These are phyloP conservation scores for Pestalotiopsis sp. DNA, from an alignment of 2,329 filamentous ascomycete species.

Conservation along the genomic window DNA sequence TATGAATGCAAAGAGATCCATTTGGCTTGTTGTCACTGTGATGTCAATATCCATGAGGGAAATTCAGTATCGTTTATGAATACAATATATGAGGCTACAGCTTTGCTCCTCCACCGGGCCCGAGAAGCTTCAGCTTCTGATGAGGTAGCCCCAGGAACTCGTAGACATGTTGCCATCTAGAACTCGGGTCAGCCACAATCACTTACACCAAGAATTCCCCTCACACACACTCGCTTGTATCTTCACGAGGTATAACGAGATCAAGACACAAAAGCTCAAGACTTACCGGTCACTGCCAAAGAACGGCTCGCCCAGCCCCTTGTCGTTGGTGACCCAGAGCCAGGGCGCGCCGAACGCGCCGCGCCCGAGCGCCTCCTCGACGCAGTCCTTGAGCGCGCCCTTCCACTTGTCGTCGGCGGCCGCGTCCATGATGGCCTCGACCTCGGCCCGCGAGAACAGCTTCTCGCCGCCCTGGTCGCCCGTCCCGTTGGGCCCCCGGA, in stretches of 20 bases:
- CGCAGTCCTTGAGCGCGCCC: conserved; percentile 54
- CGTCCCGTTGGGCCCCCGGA: not conserved
- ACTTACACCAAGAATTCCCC: not conserved
- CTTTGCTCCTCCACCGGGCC: not conserved
- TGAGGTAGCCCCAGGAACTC: conserved; percentile 64
- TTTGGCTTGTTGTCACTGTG: too few relatives aligned
- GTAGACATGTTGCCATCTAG: conserved; percentile 70
- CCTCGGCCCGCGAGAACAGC: conserved; percentile 55
- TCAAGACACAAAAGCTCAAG: not conserved
- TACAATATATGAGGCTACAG: not conserved
- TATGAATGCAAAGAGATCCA: too few relatives aligned
- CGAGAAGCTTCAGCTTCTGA: conserved; percentile 45
- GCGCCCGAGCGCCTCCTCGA: conserved; percentile 60
- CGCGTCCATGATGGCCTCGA: conserved; percentile 56
- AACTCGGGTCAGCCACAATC: not conserved
- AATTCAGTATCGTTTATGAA: not conserved
- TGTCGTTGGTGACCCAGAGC: conserved; percentile 65
- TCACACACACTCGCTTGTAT: not conserved
- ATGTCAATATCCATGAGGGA: too few relatives aligned
- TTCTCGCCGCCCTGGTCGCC: conserved; percentile 21
- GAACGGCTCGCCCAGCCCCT: conserved; percentile 66
- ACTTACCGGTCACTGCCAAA: conserved; percentile 73
- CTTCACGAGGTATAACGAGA: not conserved
- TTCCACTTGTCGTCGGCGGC: conserved; percentile 49
- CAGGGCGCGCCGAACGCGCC: conserved; percentile 81